These are phyloP conservation scores for Cytospora schulzeri DNA, from an alignment of 2,329 filamentous ascomycete genomes.

Conservation along the genomic window DNA sequence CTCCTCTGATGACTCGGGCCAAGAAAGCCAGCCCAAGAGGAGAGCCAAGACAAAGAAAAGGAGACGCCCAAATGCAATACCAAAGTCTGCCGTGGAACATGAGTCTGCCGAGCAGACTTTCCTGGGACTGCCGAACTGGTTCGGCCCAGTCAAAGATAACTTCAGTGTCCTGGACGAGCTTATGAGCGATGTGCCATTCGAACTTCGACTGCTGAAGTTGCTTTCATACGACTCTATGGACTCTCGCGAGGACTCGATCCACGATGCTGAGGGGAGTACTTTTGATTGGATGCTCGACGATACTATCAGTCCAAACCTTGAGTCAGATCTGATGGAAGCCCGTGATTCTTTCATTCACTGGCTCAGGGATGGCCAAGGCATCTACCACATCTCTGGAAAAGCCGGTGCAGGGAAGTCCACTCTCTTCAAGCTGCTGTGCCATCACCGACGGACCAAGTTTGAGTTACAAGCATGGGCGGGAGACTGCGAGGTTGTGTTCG, in stretches of 20 bases:
- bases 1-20: background rate
- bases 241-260: constrained; percentile 28
- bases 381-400: constrained; percentile 26
- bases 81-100: background rate
- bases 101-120: background rate
- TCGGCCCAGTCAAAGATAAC: background rate
- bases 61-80: background rate
- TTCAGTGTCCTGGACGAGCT: background rate
- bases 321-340: background rate
- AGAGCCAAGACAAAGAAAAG: background rate
- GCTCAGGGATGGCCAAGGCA: background rate
- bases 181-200: background rate
- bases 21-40: background rate
- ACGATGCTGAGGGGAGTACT: constrained; percentile 28
- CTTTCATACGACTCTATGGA: constrained; percentile 26
- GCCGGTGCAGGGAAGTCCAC: constrained; percentile 27
- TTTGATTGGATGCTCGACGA: constrained; percentile 31
- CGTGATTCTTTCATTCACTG: constrained; percentile 6
- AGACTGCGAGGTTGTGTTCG: constrained; percentile 16
- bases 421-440: constrained; percentile 24
- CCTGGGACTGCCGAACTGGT: background rate
- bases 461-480: constrained; percentile 21
- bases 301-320: background rate
- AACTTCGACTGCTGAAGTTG: background rate
- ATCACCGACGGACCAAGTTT: constrained; percentile 3